Evolutionary conservation across 1,139 yeast species (phyloP).

Genomic region (Hemisphaericaspora subhashii): DNA sequence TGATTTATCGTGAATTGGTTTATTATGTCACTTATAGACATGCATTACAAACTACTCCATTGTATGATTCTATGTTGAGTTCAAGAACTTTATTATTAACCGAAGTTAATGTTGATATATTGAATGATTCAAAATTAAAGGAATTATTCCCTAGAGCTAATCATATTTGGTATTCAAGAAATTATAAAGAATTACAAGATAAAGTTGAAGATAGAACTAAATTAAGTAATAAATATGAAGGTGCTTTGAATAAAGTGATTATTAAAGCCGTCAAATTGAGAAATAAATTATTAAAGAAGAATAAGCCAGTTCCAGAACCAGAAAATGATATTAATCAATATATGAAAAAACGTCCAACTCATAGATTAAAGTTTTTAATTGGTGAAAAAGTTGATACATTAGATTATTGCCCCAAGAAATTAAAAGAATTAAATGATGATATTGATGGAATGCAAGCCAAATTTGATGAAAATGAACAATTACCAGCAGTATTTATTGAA

Average conservation of each 20-base stretch:
- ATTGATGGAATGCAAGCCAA: constrained; percentile 59
- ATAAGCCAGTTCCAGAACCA: constrained; percentile 53
- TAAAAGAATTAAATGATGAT: constrained; percentile 67
- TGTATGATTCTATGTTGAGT: constrained; percentile 63
- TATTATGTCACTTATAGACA: constrained; percentile 69
- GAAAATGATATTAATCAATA: constrained; percentile 55
- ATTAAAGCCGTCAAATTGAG: constrained; percentile 57
- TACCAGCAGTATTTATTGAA: constrained; percentile 80
- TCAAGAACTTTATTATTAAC: constrained; percentile 69
- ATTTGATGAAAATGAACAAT: constrained; percentile 45
- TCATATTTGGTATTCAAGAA: constrained; percentile 64
- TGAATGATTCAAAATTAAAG: constrained; percentile 53
- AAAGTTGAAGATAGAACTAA: constrained; percentile 57
- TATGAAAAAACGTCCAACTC: constrained; percentile 72
- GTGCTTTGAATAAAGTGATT: constrained; percentile 54
- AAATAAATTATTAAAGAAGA: constrained; percentile 57
- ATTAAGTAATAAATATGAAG: constrained; percentile 57
- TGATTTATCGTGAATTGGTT: constrained; percentile 69
- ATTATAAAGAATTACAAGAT: constrained; percentile 51
- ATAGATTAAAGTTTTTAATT: constrained; percentile 53
- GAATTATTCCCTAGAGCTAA: constrained; percentile 60
- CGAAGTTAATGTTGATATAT: constrained; percentile 52
- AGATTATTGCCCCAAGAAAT: constrained; percentile 61
- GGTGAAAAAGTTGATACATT: constrained; percentile 89
- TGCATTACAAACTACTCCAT: constrained; percentile 67